Evolutionary conservation across 108 stramenopile species (phyloP).

Genomic region (Aurantiochytrium sp.): DNA sequence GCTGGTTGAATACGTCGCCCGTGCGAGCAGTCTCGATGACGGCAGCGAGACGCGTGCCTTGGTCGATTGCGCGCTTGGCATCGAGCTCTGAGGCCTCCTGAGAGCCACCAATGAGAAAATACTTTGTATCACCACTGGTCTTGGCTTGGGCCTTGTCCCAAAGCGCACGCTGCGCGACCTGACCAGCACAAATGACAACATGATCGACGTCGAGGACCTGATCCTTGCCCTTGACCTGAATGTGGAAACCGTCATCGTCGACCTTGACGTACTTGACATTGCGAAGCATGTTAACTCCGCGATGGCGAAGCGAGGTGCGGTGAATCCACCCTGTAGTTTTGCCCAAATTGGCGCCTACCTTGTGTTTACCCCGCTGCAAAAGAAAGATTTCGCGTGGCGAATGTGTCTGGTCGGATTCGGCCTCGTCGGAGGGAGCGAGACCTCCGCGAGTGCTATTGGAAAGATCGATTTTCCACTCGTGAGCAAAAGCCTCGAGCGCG

Average conservation of each 20-base stretch:
- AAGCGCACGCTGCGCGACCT: constrained; percentile 49
- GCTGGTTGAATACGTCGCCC: constrained; percentile 44
- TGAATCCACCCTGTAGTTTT: constrained; percentile 98
- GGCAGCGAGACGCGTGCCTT: constrained; percentile 84
- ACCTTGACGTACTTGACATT: constrained; percentile 75
- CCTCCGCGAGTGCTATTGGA: constrained; percentile 32
- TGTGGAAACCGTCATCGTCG: constrained; percentile 80
- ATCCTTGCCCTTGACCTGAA: constrained; percentile 48
- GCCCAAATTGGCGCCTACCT: constrained; percentile 76
- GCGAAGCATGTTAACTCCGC: constrained; percentile 73
- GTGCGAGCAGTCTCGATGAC: constrained; percentile 33
- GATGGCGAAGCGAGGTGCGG: constrained; percentile 70
- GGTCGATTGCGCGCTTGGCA: constrained; percentile 95
- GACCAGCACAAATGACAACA: constrained; percentile 89
- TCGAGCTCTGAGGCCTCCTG: constrained; percentile 86
- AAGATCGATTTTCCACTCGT: constrained; percentile 88
- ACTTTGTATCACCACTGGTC: constrained; percentile 53
- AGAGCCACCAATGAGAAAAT: constrained; percentile 72
- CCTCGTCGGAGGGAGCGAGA: background rate
- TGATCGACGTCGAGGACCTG: constrained; percentile 78
- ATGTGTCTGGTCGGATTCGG: background rate
- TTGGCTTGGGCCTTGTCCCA: constrained; percentile 33
- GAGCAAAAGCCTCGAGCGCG: constrained; percentile 62
- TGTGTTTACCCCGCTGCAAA: constrained; percentile 85
- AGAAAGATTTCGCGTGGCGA: constrained; percentile 63